Percentiles rank a stretch among this genome's conserved stretches.
These are phyloP conservation scores for Lichtheimia corymbifera DNA, from an alignment of 371 early-diverging fungal genomes.

Conservation along the genomic window DNA sequence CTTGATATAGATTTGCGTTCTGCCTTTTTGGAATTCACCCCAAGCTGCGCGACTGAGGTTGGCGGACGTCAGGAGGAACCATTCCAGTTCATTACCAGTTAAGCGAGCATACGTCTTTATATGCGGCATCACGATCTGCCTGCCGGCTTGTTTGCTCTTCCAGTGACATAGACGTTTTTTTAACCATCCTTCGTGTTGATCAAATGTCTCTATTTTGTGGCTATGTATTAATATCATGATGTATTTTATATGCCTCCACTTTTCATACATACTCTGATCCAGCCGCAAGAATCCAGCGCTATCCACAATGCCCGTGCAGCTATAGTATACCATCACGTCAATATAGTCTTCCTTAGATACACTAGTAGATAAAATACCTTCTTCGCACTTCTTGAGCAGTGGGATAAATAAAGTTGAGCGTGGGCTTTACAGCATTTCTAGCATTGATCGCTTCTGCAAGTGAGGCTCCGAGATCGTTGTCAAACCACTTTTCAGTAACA, in stretches of 20 bases:
- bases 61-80: conserved; percentile 58
- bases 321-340: background rate
- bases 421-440: background rate
- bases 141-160: conserved; percentile 46
- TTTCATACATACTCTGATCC: conserved; percentile 14
- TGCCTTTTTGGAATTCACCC: conserved; percentile 51
- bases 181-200: conserved; percentile 37
- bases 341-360: too few relatives aligned
- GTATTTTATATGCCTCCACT: background rate
- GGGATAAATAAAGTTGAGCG: conserved; percentile 55
- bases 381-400: conserved; percentile 60
- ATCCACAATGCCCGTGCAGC: conserved; percentile 20
- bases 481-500: conserved; percentile 48
- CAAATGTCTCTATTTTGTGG: conserved; percentile 18
- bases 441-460: conserved; percentile 18
- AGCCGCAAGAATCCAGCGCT: conserved; percentile 30
- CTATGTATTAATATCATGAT: background rate
- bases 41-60: conserved; percentile 63
- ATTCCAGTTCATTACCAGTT: conserved; percentile 26
- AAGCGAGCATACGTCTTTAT: conserved; percentile 48
- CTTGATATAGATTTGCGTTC: conserved; percentile 49
- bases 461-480: conserved; percentile 20
- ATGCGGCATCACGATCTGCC: conserved; percentile 66
- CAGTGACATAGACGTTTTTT: conserved; percentile 49
- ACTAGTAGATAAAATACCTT: conserved; percentile 33